Evolutionary conservation across 805 yeast species (phyloP), one percentile per base, ranked within the genome.

Genomic region (Hyphopichia homilentoma): DNA sequence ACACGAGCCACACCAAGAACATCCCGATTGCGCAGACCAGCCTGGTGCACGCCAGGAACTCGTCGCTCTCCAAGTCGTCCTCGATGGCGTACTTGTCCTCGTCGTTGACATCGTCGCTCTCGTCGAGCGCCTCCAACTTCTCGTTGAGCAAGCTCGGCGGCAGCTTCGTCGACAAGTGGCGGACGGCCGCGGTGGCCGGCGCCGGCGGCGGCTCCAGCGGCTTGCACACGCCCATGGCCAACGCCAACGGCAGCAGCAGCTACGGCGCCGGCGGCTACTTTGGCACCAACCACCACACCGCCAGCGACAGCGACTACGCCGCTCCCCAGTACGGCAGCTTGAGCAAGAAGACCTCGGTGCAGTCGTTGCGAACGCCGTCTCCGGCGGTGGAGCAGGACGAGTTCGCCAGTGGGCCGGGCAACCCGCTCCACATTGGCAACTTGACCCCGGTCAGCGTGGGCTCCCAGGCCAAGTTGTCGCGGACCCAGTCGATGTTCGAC

Each of bases 131-230:
- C 2, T 61, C 68, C 3, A 61, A 60, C 32, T 65, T 59, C 40
- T 65, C 71, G 1, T 43, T 66, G 15, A 52, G 66, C 4, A 62
- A 65, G 34, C 36, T 65, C 16, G 70, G 73, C 1, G 59, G 67
- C 16, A 60, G 70, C 30, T 65, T 68, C 37, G 43, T 68, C 42
- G 75, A 68, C 7, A 66, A 62, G 41, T 68, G 75, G 74, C 58
- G 57, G 35, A 52, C 50, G 33, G 56, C 67, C 2, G 50, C 61
- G 21, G 7, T 11, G 11, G 11, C 7, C 11, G 22, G 22, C 11
- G 49, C 48, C 4, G 33, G 47, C 36, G 27, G 43, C 44, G 16
- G 32, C 36, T 5, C 36, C 39, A 7, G 28, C 43, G 17, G 47
- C 48, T 23, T 8, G 7, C 9, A 16, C 51, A 64, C 18, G 50